Percentiles rank a stretch among this genome's conserved stretches.
Conservation (phyloP, 257 asterid genomes). For the Nicotiana attenuata region DNA sequence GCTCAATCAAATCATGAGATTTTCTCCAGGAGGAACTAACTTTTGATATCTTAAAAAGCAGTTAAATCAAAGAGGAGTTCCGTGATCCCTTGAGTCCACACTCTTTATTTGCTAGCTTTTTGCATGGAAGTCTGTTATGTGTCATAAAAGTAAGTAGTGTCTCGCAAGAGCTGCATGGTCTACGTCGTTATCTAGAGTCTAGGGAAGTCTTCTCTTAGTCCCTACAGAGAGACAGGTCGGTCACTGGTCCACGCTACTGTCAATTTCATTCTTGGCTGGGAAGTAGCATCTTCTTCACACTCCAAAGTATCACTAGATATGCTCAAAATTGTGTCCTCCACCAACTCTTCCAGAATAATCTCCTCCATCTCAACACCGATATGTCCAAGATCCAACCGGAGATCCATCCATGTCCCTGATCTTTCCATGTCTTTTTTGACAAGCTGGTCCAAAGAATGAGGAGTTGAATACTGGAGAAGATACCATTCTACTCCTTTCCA, state of each 20-base stretch:
- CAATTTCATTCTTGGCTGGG: conserved; percentile 20
- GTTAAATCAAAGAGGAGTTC: neutral
- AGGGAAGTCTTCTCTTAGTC: conserved; percentile 1
- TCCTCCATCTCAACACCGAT: conserved; percentile 58
- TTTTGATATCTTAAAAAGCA: conserved; percentile 4
- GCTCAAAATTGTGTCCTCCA: conserved; percentile 49
- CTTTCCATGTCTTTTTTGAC: conserved; percentile 51
- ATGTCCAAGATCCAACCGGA: conserved; percentile 39
- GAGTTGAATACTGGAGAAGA: conserved; percentile 34
- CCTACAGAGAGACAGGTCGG: neutral
- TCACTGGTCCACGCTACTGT: conserved; percentile 19
- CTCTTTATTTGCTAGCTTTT: neutral
- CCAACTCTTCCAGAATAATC: conserved; percentile 48
- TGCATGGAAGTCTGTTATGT: neutral
- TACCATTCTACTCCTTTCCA: conserved; percentile 67
- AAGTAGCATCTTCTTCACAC: conserved; percentile 8
- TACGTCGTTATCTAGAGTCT: neutral
- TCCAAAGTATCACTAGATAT: conserved; percentile 23
- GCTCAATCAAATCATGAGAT: neutral
- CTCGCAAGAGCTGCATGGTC: neutral
- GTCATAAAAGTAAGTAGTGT: neutral
- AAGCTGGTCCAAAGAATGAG: conserved; percentile 63
- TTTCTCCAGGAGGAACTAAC: conserved; percentile 5
- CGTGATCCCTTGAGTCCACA: neutral
- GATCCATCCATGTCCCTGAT: conserved; percentile 58